A percentile compares a stretch with the other conserved stretches of the same genome.
Evolutionary conservation across 2,329 filamentous ascomycete genomes (phyloP).

Genomic region (Pyrenochaeta sp.): DNA sequence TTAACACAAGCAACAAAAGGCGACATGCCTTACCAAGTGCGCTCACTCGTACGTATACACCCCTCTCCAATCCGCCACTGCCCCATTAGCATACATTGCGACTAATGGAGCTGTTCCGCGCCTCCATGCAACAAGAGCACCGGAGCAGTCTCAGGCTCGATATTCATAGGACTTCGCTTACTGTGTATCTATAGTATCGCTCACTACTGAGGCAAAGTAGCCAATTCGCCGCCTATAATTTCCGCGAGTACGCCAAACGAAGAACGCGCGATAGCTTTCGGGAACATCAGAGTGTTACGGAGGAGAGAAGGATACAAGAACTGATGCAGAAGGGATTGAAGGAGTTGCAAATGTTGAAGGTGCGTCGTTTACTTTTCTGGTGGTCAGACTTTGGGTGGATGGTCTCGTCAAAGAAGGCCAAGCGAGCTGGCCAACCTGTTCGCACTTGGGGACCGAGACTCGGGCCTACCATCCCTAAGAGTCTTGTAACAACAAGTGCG

Average conservation of each 20-base stretch:
- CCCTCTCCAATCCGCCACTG: background rate
- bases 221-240: slow-evolving; percentile 95
- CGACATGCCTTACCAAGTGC: slow-evolving; percentile 51
- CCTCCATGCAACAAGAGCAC: background rate
- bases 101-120: background rate
- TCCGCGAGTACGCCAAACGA: slow-evolving; percentile 93
- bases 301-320: slow-evolving; percentile 82
- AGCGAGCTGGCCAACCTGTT: background rate
- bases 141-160: background rate
- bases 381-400: background rate
- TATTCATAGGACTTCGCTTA: slow-evolving; percentile 7
- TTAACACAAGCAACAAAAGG: slow-evolving; percentile 46
- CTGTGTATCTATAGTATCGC: slow-evolving; percentile 72
- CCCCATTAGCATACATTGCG: background rate
- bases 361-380: slow-evolving; percentile 54
- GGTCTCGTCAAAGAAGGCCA: background rate
- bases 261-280: slow-evolving; percentile 90
- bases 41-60: slow-evolving; percentile 48
- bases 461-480: background rate
- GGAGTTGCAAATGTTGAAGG: slow-evolving; percentile 91
- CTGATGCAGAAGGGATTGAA: slow-evolving; percentile 87
- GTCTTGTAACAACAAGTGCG: background rate
- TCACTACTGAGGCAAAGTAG: slow-evolving; percentile 85
- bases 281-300: slow-evolving; percentile 76
- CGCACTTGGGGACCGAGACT: background rate